A percentile compares a stretch with the other conserved stretches of the same genome.
These are phyloP conservation scores for Elsinoe australis DNA, from an alignment of 2,329 filamentous ascomycete species.

Conservation along the genomic window DNA sequence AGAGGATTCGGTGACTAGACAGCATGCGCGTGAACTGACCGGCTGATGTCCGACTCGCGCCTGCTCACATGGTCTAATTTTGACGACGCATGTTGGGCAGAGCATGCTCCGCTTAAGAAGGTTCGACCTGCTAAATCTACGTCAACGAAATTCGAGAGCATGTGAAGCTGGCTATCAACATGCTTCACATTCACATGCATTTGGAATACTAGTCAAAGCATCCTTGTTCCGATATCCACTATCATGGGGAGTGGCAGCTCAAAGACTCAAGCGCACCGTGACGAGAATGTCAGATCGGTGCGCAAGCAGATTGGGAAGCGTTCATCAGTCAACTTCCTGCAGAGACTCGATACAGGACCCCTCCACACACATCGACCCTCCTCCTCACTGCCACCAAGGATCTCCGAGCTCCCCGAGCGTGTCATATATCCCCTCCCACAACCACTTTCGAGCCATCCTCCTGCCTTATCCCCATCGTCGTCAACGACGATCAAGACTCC, in stretches of 20 bases:
- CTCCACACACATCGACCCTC: conserved; percentile 1
- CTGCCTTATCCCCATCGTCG: conserved; percentile 8
- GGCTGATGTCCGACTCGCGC: too few species aligned
- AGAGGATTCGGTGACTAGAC: background rate
- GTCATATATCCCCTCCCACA: background rate
- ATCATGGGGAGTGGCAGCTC: conserved; percentile 8
- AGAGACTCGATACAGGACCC: conserved; percentile 7
- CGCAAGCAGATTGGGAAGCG: conserved; percentile 15
- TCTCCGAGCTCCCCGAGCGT: background rate
- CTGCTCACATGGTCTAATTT: too few species aligned
- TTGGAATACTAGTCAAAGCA: conserved; percentile 1
- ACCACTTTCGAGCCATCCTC: conserved; percentile 15
- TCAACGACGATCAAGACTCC: conserved; percentile 11
- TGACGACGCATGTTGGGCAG: too few species aligned
- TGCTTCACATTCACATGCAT: too few species aligned
- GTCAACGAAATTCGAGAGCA: too few species aligned
- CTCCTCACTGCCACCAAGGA: conserved; percentile 1
- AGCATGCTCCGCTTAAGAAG: too few species aligned
- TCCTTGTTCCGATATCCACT: background rate
- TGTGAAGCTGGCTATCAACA: too few species aligned
- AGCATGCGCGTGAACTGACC: too few species aligned
- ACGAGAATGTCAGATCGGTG: background rate
- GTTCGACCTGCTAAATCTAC: too few species aligned
- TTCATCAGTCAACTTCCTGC: conserved; percentile 17
- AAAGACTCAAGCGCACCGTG: background rate